Conservation (phyloP, 768 basidiomycete genomes). For the Tulasnella calospora region DNA sequence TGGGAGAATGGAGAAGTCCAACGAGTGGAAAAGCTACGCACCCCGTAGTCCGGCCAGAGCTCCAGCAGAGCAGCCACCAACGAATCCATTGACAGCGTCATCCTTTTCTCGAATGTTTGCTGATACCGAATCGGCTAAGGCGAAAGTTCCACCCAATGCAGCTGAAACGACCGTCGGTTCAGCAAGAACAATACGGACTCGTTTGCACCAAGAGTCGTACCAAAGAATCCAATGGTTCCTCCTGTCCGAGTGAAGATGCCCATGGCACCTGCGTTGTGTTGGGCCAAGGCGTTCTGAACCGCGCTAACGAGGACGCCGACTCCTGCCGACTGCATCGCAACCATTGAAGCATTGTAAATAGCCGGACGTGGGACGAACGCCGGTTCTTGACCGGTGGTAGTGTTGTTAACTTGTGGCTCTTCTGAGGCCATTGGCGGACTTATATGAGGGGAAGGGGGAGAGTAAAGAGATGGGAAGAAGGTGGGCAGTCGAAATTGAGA, state of each 20-base stretch:
- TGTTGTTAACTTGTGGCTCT: slow-evolving; percentile 4
- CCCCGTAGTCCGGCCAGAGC: slow-evolving; percentile 84
- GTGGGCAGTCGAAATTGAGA: slow-evolving; percentile 10
- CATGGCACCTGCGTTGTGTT: slow-evolving; percentile 71
- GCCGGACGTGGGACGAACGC: slow-evolving; percentile 28
- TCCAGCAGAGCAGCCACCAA: slow-evolving; percentile 88
- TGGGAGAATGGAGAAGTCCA: slow-evolving; percentile 27
- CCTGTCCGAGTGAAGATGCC: slow-evolving; percentile 85
- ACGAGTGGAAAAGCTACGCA: slow-evolving; percentile 37
- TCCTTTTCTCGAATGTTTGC: slow-evolving; percentile 76
- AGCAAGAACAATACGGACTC: background rate
- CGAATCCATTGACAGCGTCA: slow-evolving; percentile 76
- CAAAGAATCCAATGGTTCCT: slow-evolving; percentile 85
- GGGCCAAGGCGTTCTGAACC: slow-evolving; percentile 74
- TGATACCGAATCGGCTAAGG: slow-evolving; percentile 70
- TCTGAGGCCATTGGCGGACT: background rate
- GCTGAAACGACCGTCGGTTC: slow-evolving; percentile 44
- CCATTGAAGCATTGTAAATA: slow-evolving; percentile 33
- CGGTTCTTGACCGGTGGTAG: background rate
- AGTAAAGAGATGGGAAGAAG: background rate
- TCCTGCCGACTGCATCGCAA: slow-evolving; percentile 37
- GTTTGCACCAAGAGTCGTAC: slow-evolving; percentile 45
- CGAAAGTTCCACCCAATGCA: slow-evolving; percentile 83
- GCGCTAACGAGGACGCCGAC: slow-evolving; percentile 44
- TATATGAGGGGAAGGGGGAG: background rate